Evolutionary conservation across 768 basidiomycete genomes (phyloP).

Genomic region (Flagelloscypha sp.): DNA sequence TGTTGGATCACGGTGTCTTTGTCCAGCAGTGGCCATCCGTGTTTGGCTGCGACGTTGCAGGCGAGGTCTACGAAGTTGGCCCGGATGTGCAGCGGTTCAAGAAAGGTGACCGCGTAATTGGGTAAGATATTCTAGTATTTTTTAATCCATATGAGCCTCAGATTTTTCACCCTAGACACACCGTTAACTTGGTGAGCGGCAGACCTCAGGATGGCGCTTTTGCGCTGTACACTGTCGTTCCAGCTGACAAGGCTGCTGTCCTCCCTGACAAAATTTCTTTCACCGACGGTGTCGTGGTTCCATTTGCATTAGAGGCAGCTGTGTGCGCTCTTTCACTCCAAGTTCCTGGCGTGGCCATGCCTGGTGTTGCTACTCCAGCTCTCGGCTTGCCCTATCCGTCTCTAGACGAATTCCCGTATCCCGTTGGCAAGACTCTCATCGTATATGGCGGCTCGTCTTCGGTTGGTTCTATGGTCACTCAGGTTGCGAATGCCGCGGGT

Average conservation of each 20-base stretch:
- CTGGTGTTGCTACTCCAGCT: no score
- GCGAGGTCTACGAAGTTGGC: slow-evolving; percentile 43
- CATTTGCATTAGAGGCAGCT: slow-evolving; percentile 33
- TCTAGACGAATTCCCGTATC: no score
- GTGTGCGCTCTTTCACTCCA: no score
- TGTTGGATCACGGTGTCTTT: no score
- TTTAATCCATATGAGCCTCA: slow-evolving; percentile 11
- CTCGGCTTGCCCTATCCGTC: no score
- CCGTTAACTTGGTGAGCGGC: no score
- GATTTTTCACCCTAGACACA: slow-evolving; percentile 32
- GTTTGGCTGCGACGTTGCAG: slow-evolving; percentile 42
- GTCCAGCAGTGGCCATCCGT: slow-evolving; percentile 38
- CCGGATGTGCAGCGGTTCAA: slow-evolving; percentile 41
- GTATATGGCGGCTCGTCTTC: no score
- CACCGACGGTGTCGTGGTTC: slow-evolving; percentile 41
- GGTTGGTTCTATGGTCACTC: no score
- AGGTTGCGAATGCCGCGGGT: no score
- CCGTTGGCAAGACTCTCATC: no score
- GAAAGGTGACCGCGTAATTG: slow-evolving; percentile 47
- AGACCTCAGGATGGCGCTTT: slow-evolving; percentile 30
- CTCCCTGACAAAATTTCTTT: slow-evolving; percentile 39
- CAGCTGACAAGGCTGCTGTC: slow-evolving; percentile 32
- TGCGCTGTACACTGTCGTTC: slow-evolving; percentile 37
- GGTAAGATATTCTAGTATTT: no score
- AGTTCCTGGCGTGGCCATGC: no score